phyloP scores from a whole-genome alignment of 768 basidiomycete genomes.

The Collybiopsis luxurians region DNA sequence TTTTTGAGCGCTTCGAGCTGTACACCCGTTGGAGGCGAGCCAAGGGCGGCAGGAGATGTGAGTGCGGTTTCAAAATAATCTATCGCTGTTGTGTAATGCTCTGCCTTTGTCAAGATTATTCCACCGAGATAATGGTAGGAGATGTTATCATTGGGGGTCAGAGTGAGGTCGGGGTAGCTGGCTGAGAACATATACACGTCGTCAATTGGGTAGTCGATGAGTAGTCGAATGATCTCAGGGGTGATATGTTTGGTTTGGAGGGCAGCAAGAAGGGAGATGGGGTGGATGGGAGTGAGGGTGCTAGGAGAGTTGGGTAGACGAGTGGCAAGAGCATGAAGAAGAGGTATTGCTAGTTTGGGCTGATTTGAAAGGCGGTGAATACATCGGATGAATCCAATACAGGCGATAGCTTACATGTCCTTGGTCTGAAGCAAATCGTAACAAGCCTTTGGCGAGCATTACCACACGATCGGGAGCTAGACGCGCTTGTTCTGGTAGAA shows the following conservation, averaged over 20 bases:
- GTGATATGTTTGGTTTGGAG: neutral
- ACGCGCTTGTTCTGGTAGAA: conserved; percentile 62
- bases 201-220: conserved; percentile 38
- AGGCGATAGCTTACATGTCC: conserved; percentile 44
- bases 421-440: conserved; percentile 40
- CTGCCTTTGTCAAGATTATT: conserved; percentile 41
- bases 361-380: too few species aligned
- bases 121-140: conserved; percentile 86
- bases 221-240: neutral
- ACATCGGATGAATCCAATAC: neutral
- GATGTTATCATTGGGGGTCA: conserved; percentile 77
- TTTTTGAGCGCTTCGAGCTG: conserved; percentile 91
- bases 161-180: conserved; percentile 45
- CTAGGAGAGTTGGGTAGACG: conserved; percentile 58
- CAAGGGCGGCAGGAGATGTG: conserved; percentile 44
- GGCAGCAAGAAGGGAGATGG: conserved; percentile 45
- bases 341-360: conserved; percentile 47
- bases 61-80: conserved; percentile 82
- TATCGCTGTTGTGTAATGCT: conserved; percentile 39
- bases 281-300: conserved; percentile 70
- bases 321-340: conserved; percentile 56
- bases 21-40: conserved; percentile 48
- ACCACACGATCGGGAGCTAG: conserved; percentile 57
- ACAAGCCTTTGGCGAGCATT: conserved; percentile 61
- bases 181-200: conserved; percentile 45